Evolutionary conservation across 495 filamentous ascomycete genomes (phyloP), one percentile per base, ranked within the genome.

Genomic region (Diplogelasinospora grovesii): DNA sequence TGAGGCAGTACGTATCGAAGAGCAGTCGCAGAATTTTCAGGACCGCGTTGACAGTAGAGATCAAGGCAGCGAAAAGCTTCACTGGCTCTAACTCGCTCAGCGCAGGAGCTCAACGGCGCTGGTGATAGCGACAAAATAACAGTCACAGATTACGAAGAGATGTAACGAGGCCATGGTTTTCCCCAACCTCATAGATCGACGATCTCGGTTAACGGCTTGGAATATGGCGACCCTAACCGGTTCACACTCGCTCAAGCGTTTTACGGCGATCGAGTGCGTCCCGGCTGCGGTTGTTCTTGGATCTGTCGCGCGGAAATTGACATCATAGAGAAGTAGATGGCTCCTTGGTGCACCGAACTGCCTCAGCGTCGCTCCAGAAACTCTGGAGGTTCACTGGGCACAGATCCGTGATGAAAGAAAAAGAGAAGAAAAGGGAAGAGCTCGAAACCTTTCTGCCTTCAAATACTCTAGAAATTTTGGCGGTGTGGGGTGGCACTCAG

Each of bases 261-360:
- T 60, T 48, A 68, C 59, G 68, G 77, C 81, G 81, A 89, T 74
- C 81, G 81, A 82, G 77, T 65, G 57, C 64, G 61, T 53, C 56
- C 60, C 52, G 58, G 67, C 38, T 55, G 52, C 59, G 56, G 70
- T 92, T 75, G 56, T 58, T 95, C 81, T 93, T 55, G 82, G 79
- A 90, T 79, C 81, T 89, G 88, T 93, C 85, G 83, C 85, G 81
- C 72, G 83, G 87, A 86, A 73, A 88, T 82, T 82, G 75, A 82
- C 82, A 86, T 77, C 81, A 88, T 74, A 63, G 59, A 65, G 47
- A 59, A 50, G 37, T 44, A 55, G 60, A 66, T 85, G 85, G 81
- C 85, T 89, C 87, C 86, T 74, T 86, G 63, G 56, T 65, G 72
- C 73, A 83, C 82, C 83, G 83, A 88, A 75, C 81, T 90, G 85